These are phyloP conservation scores for Wickerhamiella bombiphila DNA, from an alignment of 805 yeast species.

Conservation along the genomic window DNA sequence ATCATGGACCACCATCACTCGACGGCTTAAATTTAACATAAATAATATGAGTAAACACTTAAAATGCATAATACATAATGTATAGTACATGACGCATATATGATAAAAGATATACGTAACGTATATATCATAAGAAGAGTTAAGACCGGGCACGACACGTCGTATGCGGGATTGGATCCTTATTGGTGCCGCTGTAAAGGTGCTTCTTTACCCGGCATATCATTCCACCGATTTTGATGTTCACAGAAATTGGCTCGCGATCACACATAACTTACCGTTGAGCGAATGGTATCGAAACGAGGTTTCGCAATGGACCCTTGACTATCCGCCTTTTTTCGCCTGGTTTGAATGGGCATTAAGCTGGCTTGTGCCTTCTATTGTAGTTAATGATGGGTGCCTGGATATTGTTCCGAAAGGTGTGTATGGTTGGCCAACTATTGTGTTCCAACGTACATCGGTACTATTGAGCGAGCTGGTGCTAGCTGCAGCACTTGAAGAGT, in stretches of 20 bases:
- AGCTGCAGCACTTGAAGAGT: constrained; percentile 34
- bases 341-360: constrained; percentile 79
- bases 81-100: too few species aligned
- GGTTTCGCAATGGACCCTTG: constrained; percentile 80
- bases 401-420: constrained; percentile 45
- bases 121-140: too few species aligned
- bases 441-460: constrained; percentile 73
- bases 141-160: too few species aligned
- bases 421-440: constrained; percentile 65
- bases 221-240: constrained; percentile 96
- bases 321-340: constrained; percentile 96
- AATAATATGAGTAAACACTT: too few species aligned
- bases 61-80: too few species aligned
- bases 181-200: constrained; percentile 13
- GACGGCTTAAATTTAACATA: too few species aligned
- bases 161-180: constrained; percentile 7
- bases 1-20: too few species aligned
- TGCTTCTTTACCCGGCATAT: constrained; percentile 61
- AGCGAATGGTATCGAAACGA: constrained; percentile 74
- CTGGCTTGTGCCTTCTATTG: constrained; percentile 50
- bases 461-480: constrained; percentile 60
- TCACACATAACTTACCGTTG: constrained; percentile 63
- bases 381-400: constrained; percentile 61
- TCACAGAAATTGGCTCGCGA: constrained; percentile 93
- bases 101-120: too few species aligned